Base-by-base conservation (phyloP, 2,329 filamentous ascomycete species). In the Penicillium sp. region DNA sequence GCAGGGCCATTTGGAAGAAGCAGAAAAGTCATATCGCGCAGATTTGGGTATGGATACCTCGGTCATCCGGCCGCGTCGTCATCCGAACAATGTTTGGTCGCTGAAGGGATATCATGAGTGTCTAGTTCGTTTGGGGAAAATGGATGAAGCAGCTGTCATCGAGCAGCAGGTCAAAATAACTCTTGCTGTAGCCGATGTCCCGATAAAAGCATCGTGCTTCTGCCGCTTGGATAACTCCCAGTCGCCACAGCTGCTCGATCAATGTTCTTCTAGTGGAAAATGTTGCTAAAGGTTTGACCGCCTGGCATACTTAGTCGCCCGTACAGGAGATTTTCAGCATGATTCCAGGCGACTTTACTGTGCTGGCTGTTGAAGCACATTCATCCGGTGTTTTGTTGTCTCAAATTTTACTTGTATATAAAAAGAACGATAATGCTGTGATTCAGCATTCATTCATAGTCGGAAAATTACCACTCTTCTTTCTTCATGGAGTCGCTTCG, bases 21-120 rank as follows among this genome's bases (percentile, higher is more conserved):
- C 86, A 0, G 72, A 78, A 2, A 73, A 66, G 0, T 78, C 83
- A 0, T 89, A 88, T 61, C 75, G 72, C 7, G 84, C 82, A 0
- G 86, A 89, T 62, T 71, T 89, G 5, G 86, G 86, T 0, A 63
- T 86, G 3, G 78, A 82, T 46, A 73, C 78, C 13, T 80, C 79
- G 0, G 68, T 90, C 0, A 84, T 87, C 0, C 78, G 88, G 11
- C 82, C 86, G 0, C 76, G 83, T 40, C 82, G 83, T 52, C 88
- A 91, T 70, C 86, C 83, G 1, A 86, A 86, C 43, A 91, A 91
- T 62, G 84, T 91, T 0, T 91, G 88, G 88, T 81, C 87, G 1
- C 70, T 91, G 50, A 86, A 89, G 60, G 89, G 88, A 0, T 87
- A 85, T 62, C 81, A 89, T 61, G 88, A 91, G 72, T 89, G 88